Base-by-base conservation (phyloP, 371 early-diverging fungal genomes). In the Mucor sp. region DNA sequence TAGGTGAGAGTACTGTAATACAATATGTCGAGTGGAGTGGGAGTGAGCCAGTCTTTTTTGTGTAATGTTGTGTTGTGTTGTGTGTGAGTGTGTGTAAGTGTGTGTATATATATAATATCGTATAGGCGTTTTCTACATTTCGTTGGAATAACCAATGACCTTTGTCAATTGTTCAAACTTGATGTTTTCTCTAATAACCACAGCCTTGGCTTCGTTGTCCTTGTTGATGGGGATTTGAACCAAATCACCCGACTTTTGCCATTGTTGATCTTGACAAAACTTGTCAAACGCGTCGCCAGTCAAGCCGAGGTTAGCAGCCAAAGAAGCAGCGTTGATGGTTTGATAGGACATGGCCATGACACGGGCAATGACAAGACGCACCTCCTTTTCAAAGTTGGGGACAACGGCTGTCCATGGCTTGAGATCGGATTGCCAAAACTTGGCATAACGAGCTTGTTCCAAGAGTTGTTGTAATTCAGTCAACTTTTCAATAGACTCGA, bases 161-260 rank as follows among this genome's bases (percentile, higher is more conserved):
- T 87, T 88, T 68, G 88, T 88, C 60, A 89, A 75, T 70, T 88
- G 91, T 70, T 92, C 95, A 80, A 95, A 95, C 74, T 89, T 90
- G 82, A 95, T 90, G 74, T 84, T 91, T 75, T 96, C 97, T 75
- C 89, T 89, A 66, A 94, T 90, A 39, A 95, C 90, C 1, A 89
- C 87, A 6, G 93, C 86, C 85, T 92, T 92, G 65, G 91, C 91
- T 74, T 91, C 87, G 71, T 93, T 96, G 69, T 90, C 93, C 77
- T 86, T 87, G 80, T 90, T 90, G 64, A 90, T 78, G 11, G 95
- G 95, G 69, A 95, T 89, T 39, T 83, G 74, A 32, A 93, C 88
- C 37, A 90, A 81, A 30, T 85, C 85, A 21, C 77, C 80, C 57
- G 81, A 82, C 65, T 88, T 77, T 37, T 81, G 75, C 93, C 95